Evolutionary conservation across 179 eudicot genomes (phyloP).

Genomic region (Sideroxylon spinosum): DNA sequence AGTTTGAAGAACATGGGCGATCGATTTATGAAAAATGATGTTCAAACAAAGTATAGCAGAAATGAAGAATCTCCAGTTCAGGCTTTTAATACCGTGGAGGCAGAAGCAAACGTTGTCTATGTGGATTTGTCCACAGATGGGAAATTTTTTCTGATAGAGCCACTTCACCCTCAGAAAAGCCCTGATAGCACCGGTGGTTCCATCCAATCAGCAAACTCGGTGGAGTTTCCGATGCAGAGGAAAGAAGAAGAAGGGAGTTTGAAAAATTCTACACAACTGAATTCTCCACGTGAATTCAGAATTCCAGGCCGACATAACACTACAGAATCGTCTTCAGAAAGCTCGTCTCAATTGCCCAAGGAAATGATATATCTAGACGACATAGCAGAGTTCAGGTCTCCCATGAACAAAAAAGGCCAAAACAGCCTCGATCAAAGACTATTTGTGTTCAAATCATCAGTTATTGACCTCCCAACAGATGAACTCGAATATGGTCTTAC

Average conservation of each 20-base stretch:
- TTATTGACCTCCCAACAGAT: neutral
- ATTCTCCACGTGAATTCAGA: conserved; percentile 15
- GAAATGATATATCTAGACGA: conserved; percentile 45
- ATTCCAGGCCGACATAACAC: neutral
- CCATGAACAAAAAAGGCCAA: conserved; percentile 22
- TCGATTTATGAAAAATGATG: conserved; percentile 18
- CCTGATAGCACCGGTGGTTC: conserved; percentile 1
- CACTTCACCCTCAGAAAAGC: neutral
- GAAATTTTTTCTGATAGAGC: neutral
- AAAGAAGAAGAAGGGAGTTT: conserved; percentile 3
- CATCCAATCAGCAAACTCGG: conserved; percentile 7
- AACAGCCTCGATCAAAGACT: conserved; percentile 54
- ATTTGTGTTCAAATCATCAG: conserved; percentile 49
- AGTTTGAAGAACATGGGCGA: conserved; percentile 5
- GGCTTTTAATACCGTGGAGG: conserved; percentile 11
- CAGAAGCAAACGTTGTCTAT: conserved; percentile 8
- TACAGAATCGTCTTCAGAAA: conserved; percentile 32
- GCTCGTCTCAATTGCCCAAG: conserved; percentile 21
- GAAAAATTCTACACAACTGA: conserved; percentile 6
- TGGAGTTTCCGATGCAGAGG: neutral
- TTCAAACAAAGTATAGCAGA: conserved; percentile 10
- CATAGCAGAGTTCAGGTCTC: conserved; percentile 54
- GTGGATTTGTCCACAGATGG: conserved; percentile 6
- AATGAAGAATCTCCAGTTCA: conserved; percentile 8
- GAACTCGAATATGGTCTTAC: too few species aligned